Evolutionary conservation across 169 alveolate species (phyloP), one percentile per base, ranked within the genome.

Genomic region (Sarcocystis neurona): DNA sequence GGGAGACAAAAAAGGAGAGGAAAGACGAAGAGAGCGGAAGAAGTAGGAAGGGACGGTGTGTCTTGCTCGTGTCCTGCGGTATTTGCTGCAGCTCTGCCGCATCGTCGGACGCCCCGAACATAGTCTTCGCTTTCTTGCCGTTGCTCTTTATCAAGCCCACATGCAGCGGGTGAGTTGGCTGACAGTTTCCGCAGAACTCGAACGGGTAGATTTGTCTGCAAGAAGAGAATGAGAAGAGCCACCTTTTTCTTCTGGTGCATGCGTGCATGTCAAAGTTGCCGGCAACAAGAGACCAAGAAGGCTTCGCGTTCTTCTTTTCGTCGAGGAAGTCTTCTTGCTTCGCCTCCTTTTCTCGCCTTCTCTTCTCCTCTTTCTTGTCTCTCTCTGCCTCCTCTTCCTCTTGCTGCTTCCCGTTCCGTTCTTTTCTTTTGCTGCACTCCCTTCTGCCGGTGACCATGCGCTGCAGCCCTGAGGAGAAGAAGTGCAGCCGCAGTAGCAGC

Each of bases 101-200:
- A 60, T 93, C 37, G 91, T 95, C 53, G 97, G 97, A 34, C 89
- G 93, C 48, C 89, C 93, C 39, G 97, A 95, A 89, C 87, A 86
- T 75, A 91, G 94, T 48, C 84, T 94, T 80, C 85, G 97, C 70
- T 95, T 91, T 74, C 60, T 95, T 84, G 92, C 95, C 82, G 50
- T 93, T 68, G 93, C 92, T 15, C 85, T 92, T 18, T 84, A 94
- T 84, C 97, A 95, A 91, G 88, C 94, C 63, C 88, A 50, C 27
- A 10, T 74, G n/a, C 44, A 56, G 37, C 72, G 75, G 43, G 90
- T 86, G 37, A 44, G 89, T 3, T 12, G 37, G 18, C 47, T 32
- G 27, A 10, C 75, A 63, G 3, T 3, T 2, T 5, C 4, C 70
- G 18, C 39, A 2, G 70, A 58, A 58, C n/a, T 10, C 3, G 2